Percentiles rank a stretch among this genome's conserved stretches.
phyloP scores from a whole-genome alignment of 164 flowering plant genomes.

The Annona squamosa region DNA sequence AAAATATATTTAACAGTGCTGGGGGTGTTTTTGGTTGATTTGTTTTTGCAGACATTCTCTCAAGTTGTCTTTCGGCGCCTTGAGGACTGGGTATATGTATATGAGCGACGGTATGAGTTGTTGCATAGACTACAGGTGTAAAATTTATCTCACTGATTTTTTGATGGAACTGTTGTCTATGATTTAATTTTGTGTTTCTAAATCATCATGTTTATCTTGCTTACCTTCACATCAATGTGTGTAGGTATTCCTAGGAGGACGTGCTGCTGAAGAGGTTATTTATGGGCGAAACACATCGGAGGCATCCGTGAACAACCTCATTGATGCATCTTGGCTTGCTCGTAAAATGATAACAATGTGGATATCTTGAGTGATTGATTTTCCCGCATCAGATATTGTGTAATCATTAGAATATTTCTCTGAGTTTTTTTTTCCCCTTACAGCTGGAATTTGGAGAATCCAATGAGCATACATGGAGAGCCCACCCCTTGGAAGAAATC shows the following conservation, averaged over 20 bases:
- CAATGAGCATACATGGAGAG: slow-evolving; percentile 88
- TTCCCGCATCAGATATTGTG: background rate
- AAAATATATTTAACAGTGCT: background rate
- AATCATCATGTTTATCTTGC: background rate
- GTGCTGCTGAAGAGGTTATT: slow-evolving; percentile 96
- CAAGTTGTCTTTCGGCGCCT: slow-evolving; percentile 87
- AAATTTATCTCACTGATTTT: background rate
- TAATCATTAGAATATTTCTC: background rate
- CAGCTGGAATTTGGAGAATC: slow-evolving; percentile 94
- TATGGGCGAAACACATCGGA: slow-evolving; percentile 83
- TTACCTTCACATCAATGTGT: slow-evolving; percentile 4
- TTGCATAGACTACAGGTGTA: slow-evolving; percentile 93
- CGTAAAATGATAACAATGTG: slow-evolving; percentile 93
- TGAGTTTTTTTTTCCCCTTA: slow-evolving; percentile 2
- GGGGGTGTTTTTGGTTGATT: background rate
- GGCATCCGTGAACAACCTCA: slow-evolving; percentile 78
- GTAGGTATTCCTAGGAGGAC: slow-evolving; percentile 88
- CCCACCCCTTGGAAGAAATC: slow-evolving; percentile 86
- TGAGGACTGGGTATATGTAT: slow-evolving; percentile 77
- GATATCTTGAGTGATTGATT: slow-evolving; percentile 7
- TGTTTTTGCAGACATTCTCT: slow-evolving; percentile 61
- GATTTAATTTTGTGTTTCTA: background rate
- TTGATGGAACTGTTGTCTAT: background rate
- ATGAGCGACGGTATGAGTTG: slow-evolving; percentile 84
- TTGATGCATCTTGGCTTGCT: slow-evolving; percentile 98